Base-by-base conservation (phyloP, 768 basidiomycete species). In the Phylloporus sp. region DNA sequence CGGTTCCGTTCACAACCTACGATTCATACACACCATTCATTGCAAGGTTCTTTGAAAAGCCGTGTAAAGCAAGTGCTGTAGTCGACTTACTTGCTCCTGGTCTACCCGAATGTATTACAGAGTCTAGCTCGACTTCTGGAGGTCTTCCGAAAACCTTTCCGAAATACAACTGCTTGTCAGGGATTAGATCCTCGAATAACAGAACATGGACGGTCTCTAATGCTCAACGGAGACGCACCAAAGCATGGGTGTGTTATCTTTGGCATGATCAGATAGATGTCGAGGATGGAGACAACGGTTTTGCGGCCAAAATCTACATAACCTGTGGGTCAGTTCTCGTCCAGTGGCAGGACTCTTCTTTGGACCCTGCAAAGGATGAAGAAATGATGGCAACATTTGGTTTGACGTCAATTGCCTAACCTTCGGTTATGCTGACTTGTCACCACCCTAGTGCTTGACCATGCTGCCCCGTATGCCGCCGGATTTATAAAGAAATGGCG, bases 51-150 rank as follows among this genome's bases (percentile, higher is more conserved):
- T 42, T 22, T 1, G 40, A 55, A n/a, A 46, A 13, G 18, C 48
- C 49, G 2, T 49, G 50, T 7, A 44, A 17, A 32, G 38, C 32
- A 18, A 35, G 29, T 5, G 48, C 21, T 3, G 11, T 52, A 22
- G 35, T 29, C 26, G 15, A n/a, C n/a, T n/a, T n/a, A n/a, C n/a
- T n/a, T n/a, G n/a, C n/a, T n/a, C n/a, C n/a, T n/a, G n/a, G n/a
- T 60, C 32, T 24, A 4, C 58, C 58, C 8, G 51, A 57, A 28
- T 49, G 17, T 17, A 42, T 60, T 8, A 21, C 22, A 8, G 27
- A 20, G 18, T 60, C 59, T 9, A 49, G 49, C 6, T 47, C 52
- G 11, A 60, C 55, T 17, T 60, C 55, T 7, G 52, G 58, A 32
- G 40, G 53, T 15, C 22, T 29, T 13, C 3, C 49, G 15, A 57